These are phyloP conservation scores for Discostella stelligeroides DNA, from an alignment of 108 stramenopile genomes.

Conservation along the genomic window DNA sequence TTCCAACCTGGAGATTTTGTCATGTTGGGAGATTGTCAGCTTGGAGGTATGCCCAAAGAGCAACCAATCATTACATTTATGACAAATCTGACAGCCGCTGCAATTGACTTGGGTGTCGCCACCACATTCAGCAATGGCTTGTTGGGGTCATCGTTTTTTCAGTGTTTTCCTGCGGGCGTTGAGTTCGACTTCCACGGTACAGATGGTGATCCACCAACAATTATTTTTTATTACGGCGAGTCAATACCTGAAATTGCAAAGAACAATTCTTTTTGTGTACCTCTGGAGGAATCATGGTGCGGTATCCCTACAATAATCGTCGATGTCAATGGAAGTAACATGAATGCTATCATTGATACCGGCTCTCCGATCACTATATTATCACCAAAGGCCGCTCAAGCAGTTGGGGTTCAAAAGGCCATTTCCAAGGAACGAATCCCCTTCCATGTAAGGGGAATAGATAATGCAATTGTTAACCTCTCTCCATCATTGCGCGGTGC, in stretches of 20 bases:
- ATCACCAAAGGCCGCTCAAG: constrained; percentile 8
- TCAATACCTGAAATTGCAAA: constrained; percentile 16
- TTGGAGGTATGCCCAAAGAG: constrained; percentile 15
- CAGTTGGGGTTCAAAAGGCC: constrained; percentile 9
- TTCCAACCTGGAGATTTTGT: constrained; percentile 26
- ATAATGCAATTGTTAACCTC: constrained; percentile 61
- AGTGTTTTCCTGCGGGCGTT: constrained; percentile 29
- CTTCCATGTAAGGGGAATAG: constrained; percentile 93
- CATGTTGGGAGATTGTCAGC: constrained; percentile 21
- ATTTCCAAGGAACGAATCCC: constrained; percentile 73
- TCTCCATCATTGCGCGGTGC: constrained; percentile 3
- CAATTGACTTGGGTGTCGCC: constrained; percentile 13
- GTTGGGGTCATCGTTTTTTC: constrained; percentile 22
- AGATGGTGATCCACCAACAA: constrained; percentile 30
- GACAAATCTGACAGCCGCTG: constrained; percentile 21
- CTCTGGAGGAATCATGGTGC: constrained; percentile 11
- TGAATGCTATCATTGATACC: constrained; percentile 33
- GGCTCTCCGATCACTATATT: constrained; percentile 33
- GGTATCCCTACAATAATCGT: constrained; percentile 19
- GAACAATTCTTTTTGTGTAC: constrained; percentile 13
- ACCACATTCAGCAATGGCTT: constrained; percentile 12
- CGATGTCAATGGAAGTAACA: constrained; percentile 15
- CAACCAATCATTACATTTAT: constrained; percentile 22
- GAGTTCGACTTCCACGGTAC: constrained; percentile 36
- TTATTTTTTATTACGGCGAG: constrained; percentile 30